These are phyloP conservation scores for Papiliotrema nemorosa DNA, from an alignment of 1,284 basidiomycete genomes.

Conservation along the genomic window DNA sequence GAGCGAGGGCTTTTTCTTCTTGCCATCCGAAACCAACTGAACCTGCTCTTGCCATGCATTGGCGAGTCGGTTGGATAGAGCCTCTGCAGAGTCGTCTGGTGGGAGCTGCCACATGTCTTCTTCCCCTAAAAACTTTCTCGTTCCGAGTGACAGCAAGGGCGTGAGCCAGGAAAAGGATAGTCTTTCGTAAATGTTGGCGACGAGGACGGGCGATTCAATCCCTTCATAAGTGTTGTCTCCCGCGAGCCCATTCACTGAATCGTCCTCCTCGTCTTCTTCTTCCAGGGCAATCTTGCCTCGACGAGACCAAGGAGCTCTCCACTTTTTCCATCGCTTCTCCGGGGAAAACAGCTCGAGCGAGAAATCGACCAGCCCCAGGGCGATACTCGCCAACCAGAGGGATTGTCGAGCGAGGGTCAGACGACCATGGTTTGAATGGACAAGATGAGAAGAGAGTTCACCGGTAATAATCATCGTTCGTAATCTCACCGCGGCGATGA, in stretches of 20 bases:
- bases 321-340: slow-evolving; percentile 51
- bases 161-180: slow-evolving; percentile 47
- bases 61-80: slow-evolving; percentile 64
- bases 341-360: slow-evolving; percentile 68
- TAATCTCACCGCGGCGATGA: slow-evolving; percentile 59
- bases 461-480: slow-evolving; percentile 57
- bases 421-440: slow-evolving; percentile 23
- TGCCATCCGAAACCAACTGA: slow-evolving; percentile 48
- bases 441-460: slow-evolving; percentile 21
- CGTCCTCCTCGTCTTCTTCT: slow-evolving; percentile 40
- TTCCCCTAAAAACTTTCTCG: slow-evolving; percentile 62
- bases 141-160: slow-evolving; percentile 40
- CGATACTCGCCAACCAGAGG: slow-evolving; percentile 51
- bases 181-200: slow-evolving; percentile 71
- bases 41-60: slow-evolving; percentile 49
- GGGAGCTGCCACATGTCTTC: slow-evolving; percentile 69
- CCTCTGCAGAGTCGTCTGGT: slow-evolving; percentile 66
- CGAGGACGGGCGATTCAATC: slow-evolving; percentile 67
- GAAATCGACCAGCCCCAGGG: slow-evolving; percentile 60
- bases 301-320: slow-evolving; percentile 16
- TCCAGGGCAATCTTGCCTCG: slow-evolving; percentile 37
- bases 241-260: slow-evolving; percentile 18
- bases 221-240: slow-evolving; percentile 48
- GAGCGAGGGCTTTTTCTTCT: slow-evolving; percentile 65
- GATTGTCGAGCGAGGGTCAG: slow-evolving; percentile 33